Conservation (phyloP, 148 eudicot genomes). For the Agrostemma githago region DNA sequence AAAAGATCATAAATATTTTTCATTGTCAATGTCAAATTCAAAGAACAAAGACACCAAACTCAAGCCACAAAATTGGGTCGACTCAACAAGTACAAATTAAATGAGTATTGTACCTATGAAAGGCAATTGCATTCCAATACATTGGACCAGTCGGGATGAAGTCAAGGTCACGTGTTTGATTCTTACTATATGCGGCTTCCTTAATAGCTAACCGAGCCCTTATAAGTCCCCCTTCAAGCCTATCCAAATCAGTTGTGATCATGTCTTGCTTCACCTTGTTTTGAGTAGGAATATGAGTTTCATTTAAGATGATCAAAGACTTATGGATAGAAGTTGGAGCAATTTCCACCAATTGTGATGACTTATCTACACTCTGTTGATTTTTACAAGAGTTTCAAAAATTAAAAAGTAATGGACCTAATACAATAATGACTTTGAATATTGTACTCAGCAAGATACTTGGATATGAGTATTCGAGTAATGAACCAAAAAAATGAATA, state of each 20-base stretch:
- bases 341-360: not conserved
- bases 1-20: too few species aligned
- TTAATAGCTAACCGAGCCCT: slow-evolving; percentile 51
- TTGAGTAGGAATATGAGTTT: slow-evolving; percentile 18
- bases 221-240: slow-evolving; percentile 49
- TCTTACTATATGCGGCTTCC: slow-evolving; percentile 27
- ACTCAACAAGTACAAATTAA: too few species aligned
- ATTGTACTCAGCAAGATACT: too few species aligned
- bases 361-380: slow-evolving; percentile 24
- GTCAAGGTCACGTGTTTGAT: slow-evolving; percentile 37
- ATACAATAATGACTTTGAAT: too few species aligned
- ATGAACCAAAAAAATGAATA: too few species aligned
- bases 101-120: slow-evolving; percentile 47
- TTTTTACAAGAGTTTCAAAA: not conserved
- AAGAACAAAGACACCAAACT: too few species aligned
- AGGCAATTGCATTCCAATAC: slow-evolving; percentile 60
- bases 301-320: slow-evolving; percentile 13
- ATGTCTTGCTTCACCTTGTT: slow-evolving; percentile 11
- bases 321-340: slow-evolving; percentile 17
- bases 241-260: slow-evolving; percentile 35
- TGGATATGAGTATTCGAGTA: too few species aligned
- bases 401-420: too few species aligned
- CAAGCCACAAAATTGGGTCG: too few species aligned
- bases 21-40: too few species aligned
- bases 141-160: slow-evolving; percentile 46